These are phyloP conservation scores for Mucuna pruriens DNA, from an alignment of 306 rosid genomes.

Conservation along the genomic window DNA sequence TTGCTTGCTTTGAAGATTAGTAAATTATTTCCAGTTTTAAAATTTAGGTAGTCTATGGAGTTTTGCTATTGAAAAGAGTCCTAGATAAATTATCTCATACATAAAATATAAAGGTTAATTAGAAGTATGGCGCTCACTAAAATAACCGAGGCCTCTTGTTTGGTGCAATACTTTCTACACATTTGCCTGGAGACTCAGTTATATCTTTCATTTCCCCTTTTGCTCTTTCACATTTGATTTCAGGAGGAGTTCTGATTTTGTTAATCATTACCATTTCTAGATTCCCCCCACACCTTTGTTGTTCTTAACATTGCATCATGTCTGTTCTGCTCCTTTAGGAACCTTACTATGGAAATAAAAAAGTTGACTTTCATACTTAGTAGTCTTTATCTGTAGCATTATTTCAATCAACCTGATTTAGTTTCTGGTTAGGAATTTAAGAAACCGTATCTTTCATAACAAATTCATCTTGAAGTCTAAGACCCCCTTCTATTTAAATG, in stretches of 20 bases:
- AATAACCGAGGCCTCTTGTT: background rate
- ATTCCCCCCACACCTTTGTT: background rate
- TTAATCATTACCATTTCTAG: background rate
- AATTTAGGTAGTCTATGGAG: no score
- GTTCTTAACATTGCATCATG: background rate
- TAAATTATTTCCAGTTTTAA: no score
- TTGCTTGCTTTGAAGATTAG: no score
- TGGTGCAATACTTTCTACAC: background rate
- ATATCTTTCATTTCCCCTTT: background rate
- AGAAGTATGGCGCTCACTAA: slow-evolving; percentile 7
- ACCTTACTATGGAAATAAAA: background rate
- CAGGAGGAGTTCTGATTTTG: background rate
- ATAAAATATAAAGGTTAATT: background rate
- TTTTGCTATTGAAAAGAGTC: background rate
- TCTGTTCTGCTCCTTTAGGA: background rate
- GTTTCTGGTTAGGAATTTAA: background rate
- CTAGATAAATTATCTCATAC: background rate
- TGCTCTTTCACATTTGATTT: background rate
- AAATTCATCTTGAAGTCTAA: background rate
- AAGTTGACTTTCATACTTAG: background rate
- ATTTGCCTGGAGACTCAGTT: background rate
- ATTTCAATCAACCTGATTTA: background rate
- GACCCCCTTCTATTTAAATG: background rate
- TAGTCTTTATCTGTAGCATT: background rate
- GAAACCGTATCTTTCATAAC: background rate